phyloP scores from a whole-genome alignment of 164 flowering plant species.

The Annona cherimola region DNA sequence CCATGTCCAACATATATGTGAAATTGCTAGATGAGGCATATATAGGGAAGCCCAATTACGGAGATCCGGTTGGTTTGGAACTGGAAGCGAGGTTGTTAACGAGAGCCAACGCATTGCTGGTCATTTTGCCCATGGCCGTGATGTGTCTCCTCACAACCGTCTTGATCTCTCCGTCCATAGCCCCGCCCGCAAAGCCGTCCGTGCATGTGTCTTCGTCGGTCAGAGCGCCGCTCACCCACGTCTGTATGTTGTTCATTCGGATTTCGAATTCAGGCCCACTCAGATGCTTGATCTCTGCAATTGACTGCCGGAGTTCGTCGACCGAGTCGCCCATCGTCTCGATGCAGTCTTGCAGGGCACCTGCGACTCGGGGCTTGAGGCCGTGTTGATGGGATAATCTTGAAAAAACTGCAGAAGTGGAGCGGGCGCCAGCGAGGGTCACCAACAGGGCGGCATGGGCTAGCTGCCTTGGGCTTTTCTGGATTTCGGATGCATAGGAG shows the following conservation, averaged over 20 bases:
- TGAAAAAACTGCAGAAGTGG: slow-evolving; percentile 7
- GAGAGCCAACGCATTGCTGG: slow-evolving; percentile 35
- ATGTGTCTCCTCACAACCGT: slow-evolving; percentile 14
- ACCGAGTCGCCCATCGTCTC: slow-evolving; percentile 23
- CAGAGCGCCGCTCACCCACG: slow-evolving; percentile 41
- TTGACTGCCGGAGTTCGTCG: slow-evolving; percentile 20
- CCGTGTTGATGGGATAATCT: slow-evolving; percentile 13
- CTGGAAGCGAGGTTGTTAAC: slow-evolving; percentile 21
- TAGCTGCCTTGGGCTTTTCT: slow-evolving; percentile 42
- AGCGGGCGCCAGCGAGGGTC: slow-evolving; percentile 19
- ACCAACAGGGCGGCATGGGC: slow-evolving; percentile 25
- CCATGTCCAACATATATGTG: background rate
- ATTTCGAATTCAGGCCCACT: slow-evolving; percentile 10
- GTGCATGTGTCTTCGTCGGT: slow-evolving; percentile 32
- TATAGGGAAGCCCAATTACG: background rate
- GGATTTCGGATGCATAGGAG: slow-evolving; percentile 37
- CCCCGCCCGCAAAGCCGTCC: slow-evolving; percentile 24
- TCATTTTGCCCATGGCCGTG: slow-evolving; percentile 16
- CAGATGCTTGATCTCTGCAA: slow-evolving; percentile 18
- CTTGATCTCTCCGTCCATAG: slow-evolving; percentile 18
- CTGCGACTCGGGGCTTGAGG: slow-evolving; percentile 11
- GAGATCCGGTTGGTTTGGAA: background rate
- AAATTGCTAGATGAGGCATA: background rate
- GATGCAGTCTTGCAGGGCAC: slow-evolving; percentile 28
- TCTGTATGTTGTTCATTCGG: slow-evolving; percentile 31